Evolutionary conservation across 1,139 yeast species (phyloP), one percentile per base, ranked within the genome.

Genomic region (Yamadazyma blattariae): DNA sequence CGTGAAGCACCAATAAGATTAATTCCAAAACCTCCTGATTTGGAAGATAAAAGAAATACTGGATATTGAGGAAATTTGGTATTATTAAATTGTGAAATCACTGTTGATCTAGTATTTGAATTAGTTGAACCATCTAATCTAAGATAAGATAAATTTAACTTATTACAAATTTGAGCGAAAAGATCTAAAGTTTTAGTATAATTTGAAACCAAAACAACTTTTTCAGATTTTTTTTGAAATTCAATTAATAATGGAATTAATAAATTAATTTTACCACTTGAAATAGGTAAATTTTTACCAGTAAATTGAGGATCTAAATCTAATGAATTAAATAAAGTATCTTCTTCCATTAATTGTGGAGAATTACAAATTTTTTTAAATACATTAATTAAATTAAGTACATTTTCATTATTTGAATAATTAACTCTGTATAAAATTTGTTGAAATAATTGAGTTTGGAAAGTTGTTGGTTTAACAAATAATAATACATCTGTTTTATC

Each of bases 1-100:
- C 97, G 66, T 0, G 96, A 88, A 0, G 96, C 98, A 1, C 98
- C 98, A 21, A 87, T 74, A 25, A 92, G 64, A 51, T 92, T 94
- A 27, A 92, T 67, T 0, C 99, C 99, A 42, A 85, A 81, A 0
- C 99, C 99, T 2, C 99, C 99, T 4, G 96, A 82, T 53, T 89
- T 88, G 0, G 97, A 84, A 2, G 97, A 88, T 16, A 94, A 60
- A 16, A 92, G 59, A 47, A 92, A 89, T 0, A 83, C 83, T 48
- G 85, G 79, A 7, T 68, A 64, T 1, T 64, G 47, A 7, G 59
- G 54, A 4, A 62, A 54, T 1, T 67, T 51, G 0, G 71, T 45
- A 6, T 58, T 70, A 54, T 94, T 92, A 59, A 94, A 92, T 13
- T 71, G 62, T 21, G 71, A 75, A 1, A 92, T 96, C 21, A 86